These are phyloP conservation scores for Nakaseomyces sp. DNA, from an alignment of 1,139 yeast genomes.

Conservation along the genomic window DNA sequence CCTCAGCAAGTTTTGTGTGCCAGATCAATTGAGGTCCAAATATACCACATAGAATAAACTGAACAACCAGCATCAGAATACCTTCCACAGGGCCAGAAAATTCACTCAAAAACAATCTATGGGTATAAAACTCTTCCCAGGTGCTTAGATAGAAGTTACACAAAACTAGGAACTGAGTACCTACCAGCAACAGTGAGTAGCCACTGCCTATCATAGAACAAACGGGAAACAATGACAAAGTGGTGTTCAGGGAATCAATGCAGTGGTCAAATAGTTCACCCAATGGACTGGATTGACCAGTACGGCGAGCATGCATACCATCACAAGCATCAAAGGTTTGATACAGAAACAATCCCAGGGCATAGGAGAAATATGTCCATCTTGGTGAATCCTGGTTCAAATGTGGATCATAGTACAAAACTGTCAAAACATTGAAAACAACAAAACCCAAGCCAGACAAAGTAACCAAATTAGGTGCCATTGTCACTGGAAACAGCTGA, in stretches of 20 bases:
- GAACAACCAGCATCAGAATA: constrained; percentile 51
- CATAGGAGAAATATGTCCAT: constrained; percentile 77
- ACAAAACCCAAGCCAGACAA: constrained; percentile 68
- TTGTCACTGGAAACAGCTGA: constrained; percentile 63
- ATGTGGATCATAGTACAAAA: constrained; percentile 66
- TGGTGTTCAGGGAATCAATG: constrained; percentile 83
- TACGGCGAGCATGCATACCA: constrained; percentile 85
- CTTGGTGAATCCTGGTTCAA: constrained; percentile 54
- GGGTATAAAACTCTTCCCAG: constrained; percentile 95
- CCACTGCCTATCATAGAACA: constrained; percentile 70
- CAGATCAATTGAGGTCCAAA: constrained; percentile 60
- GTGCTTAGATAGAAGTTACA: constrained; percentile 83
- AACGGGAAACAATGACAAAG: constrained; percentile 65
- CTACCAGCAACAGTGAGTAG: constrained; percentile 50
- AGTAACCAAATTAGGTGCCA: constrained; percentile 88
- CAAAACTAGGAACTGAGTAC: constrained; percentile 68
- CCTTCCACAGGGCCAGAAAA: constrained; percentile 97
- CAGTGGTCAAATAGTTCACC: constrained; percentile 95
- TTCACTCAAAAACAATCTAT: constrained; percentile 64
- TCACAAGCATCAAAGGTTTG: constrained; percentile 97
- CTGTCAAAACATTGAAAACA: constrained; percentile 51
- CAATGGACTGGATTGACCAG: constrained; percentile 90
- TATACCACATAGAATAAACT: constrained; percentile 55
- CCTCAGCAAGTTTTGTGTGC: constrained; percentile 31
- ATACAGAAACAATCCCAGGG: constrained; percentile 76